These are phyloP conservation scores for Hericium erinaceus DNA, from an alignment of 768 basidiomycete genomes.

Conservation along the genomic window DNA sequence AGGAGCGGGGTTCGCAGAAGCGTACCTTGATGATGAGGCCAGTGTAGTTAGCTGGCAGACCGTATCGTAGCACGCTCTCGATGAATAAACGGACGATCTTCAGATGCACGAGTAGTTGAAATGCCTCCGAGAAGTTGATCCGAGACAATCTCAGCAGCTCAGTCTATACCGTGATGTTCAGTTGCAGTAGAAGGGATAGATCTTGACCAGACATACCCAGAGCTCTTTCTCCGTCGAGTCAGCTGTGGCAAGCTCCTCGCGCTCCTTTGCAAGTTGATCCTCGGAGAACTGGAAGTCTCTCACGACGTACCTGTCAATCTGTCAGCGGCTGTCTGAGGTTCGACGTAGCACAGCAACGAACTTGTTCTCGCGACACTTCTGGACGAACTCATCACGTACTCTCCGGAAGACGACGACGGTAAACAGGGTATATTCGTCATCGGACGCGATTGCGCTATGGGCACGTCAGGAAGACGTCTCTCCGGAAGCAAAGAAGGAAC, in stretches of 20 bases:
- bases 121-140: slow-evolving; percentile 95
- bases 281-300: slow-evolving; percentile 92
- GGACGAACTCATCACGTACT: slow-evolving; percentile 85
- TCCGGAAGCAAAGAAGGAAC: slow-evolving; percentile 18
- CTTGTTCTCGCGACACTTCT: slow-evolving; percentile 95
- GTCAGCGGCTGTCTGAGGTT: background rate
- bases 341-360: slow-evolving; percentile 20
- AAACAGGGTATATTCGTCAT: slow-evolving; percentile 85
- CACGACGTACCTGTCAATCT: slow-evolving; percentile 64
- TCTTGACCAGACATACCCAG: slow-evolving; percentile 57
- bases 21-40: slow-evolving; percentile 73
- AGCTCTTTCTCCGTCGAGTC: slow-evolving; percentile 89
- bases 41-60: slow-evolving; percentile 84
- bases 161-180: slow-evolving; percentile 40
- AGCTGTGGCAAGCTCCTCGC: slow-evolving; percentile 70
- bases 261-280: slow-evolving; percentile 69
- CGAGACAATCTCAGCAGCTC: slow-evolving; percentile 85
- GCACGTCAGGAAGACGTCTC: slow-evolving; percentile 5
- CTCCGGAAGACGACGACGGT: slow-evolving; percentile 83
- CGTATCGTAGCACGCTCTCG: slow-evolving; percentile 93
- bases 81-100: slow-evolving; percentile 88
- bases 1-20: background rate
- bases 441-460: slow-evolving; percentile 61
- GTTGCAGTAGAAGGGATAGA: background rate
- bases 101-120: slow-evolving; percentile 88